These are phyloP conservation scores for Penicillium cosmopolitanum DNA, from an alignment of 495 filamentous ascomycete genomes.

Conservation along the genomic window DNA sequence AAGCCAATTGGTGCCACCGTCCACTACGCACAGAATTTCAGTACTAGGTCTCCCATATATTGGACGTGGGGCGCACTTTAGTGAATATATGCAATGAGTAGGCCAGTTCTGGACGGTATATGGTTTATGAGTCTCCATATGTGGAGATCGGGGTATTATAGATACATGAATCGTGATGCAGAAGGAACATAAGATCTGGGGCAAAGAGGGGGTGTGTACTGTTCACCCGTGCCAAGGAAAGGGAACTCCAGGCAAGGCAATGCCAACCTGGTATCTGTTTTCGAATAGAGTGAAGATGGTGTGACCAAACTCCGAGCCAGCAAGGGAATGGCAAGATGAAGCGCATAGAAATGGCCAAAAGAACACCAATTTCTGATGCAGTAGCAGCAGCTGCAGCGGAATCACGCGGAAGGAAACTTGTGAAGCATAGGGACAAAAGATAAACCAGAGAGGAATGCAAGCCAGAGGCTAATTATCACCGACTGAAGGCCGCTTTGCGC, in stretches of 20 bases:
- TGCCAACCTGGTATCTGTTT: background rate
- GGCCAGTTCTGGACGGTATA: too few species aligned
- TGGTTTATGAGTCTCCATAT: too few species aligned
- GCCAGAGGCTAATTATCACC: constrained; percentile 24
- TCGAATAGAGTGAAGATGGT: background rate
- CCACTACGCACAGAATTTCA: too few species aligned
- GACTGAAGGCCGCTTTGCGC: constrained; percentile 39
- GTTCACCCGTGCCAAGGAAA: background rate
- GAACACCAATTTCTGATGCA: constrained; percentile 13
- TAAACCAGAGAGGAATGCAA: too few species aligned
- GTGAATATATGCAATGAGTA: too few species aligned
- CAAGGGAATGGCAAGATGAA: constrained; percentile 5
- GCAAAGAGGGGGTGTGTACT: constrained; percentile 19
- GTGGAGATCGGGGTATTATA: constrained; percentile 25
- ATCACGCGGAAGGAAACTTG: constrained; percentile 9
- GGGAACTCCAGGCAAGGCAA: background rate
- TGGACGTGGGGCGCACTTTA: too few species aligned
- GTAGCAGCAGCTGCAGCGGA: constrained; percentile 16
- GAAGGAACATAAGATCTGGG: constrained; percentile 31
- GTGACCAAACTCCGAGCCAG: too few species aligned
- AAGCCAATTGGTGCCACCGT: too few species aligned
- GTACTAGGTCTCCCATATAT: too few species aligned
- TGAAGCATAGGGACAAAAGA: too few species aligned
- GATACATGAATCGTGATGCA: constrained; percentile 36
- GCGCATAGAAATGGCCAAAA: background rate